Base-by-base conservation (phyloP, 768 basidiomycete genomes). In the Dictyophora rubrovolvata region DNA sequence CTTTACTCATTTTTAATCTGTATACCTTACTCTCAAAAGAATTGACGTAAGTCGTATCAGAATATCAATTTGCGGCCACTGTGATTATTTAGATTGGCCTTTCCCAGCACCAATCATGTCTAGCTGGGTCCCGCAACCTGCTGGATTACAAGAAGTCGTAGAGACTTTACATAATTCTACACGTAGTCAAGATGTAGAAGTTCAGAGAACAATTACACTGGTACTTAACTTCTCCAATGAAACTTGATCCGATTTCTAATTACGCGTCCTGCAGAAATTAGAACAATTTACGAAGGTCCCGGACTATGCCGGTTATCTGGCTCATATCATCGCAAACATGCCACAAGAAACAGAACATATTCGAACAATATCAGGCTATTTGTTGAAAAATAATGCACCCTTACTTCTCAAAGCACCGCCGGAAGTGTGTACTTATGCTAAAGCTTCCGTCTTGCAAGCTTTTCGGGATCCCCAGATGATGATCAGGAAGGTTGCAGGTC, bases 281-380 rank as follows among this genome's bases (percentile, higher is more conserved):
- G 91, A 89, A 71, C 79, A 76, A 62, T 93, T 90, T 72, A 86
- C 89, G 68, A 84, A 85, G 66, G 85, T 86, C 63, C 89, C 93
- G 50, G 93, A 96, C 71, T 98, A 96, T 71, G 86, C 93, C 61
- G 93, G 87, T 59, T 98, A 99, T 80, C 85, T 99, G 63, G 89
- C 89, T 20, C 90, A 94, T 70, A 93, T 97, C 75, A 83, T 98
- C 63, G 84, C 87, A 60, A 77, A 79, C 49, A 74, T 89, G 76
- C 78, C 85, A 1, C 77, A 82, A 61, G 93, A 97, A 73, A 87
- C 93, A 68, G 93, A 92, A 69, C 87, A 89, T 53, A 92, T 95
- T 70, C 84, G 95, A 55, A 89, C 91, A 60, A 94, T 97, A 74
- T 94, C 95, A 22, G 95, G 95, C 48, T 90, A 97, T 66, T 78